Evolutionary conservation across 495 filamentous ascomycete genomes (phyloP).

Genomic region (Aspergillus ostianus): DNA sequence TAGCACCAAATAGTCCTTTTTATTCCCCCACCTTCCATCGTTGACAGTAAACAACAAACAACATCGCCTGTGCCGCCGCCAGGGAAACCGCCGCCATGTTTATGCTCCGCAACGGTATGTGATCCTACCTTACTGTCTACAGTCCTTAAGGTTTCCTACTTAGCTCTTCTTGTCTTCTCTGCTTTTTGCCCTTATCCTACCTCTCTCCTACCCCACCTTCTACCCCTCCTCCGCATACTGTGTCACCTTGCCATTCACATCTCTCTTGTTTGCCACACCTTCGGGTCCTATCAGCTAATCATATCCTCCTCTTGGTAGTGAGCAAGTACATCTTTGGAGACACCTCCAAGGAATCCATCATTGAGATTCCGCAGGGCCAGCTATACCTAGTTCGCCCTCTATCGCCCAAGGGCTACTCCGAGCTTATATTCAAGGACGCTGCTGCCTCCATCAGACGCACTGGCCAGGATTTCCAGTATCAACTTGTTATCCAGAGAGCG

Average conservation of each 20-base stretch:
- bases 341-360: constrained; percentile 87
- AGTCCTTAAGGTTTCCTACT: neutral
- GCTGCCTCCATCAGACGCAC: constrained; percentile 88
- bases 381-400: constrained; percentile 94
- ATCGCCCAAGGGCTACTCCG: constrained; percentile 94
- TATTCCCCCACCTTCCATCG: constrained; percentile 6
- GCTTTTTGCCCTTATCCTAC: neutral
- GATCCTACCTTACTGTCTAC: constrained; percentile 17
- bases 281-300: constrained; percentile 20
- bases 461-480: constrained; percentile 92
- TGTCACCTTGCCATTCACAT: neutral
- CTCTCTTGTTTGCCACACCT: constrained; percentile 1
- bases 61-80: constrained; percentile 27
- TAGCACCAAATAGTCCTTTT: constrained; percentile 3
- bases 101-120: constrained; percentile 68
- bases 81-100: constrained; percentile 56
- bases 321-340: constrained; percentile 92
- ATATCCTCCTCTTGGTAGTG: constrained; percentile 47
- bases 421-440: constrained; percentile 98
- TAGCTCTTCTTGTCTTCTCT: constrained; percentile 13
- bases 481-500: constrained; percentile 91
- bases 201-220: constrained; percentile 26
- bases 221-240: constrained; percentile 33
- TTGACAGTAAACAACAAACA: constrained; percentile 19
- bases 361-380: constrained; percentile 91